phyloP scores from a whole-genome alignment of 2,329 filamentous ascomycete genomes.

The Colletotrichum abscissum region DNA sequence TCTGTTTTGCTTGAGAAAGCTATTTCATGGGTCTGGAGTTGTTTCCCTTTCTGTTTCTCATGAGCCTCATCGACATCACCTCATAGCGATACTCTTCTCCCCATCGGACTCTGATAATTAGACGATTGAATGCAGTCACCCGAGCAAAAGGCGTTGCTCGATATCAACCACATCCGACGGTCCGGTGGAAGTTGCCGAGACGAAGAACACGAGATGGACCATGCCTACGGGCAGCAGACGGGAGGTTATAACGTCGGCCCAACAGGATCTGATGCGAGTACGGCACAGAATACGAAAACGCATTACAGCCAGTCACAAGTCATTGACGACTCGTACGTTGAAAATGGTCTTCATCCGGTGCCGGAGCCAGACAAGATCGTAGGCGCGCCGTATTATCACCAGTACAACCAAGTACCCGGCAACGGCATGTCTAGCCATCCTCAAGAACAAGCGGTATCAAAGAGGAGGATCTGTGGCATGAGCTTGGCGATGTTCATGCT shows the following conservation, averaged over 20 bases:
- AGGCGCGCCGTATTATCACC: neutral
- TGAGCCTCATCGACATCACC: neutral
- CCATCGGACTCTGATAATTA: too few species aligned
- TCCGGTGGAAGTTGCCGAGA: neutral
- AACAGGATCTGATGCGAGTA: neutral
- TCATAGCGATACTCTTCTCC: too few species aligned
- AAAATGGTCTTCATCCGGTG: constrained; percentile 22
- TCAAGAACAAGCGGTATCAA: neutral
- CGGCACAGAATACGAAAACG: neutral
- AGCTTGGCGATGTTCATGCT: neutral
- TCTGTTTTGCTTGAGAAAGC: neutral
- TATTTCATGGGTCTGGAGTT: neutral
- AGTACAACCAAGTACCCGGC: neutral
- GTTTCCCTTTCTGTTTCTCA: too few species aligned
- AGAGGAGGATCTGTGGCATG: constrained; percentile 18
- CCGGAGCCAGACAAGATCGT: constrained; percentile 13
- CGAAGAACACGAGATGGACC: neutral
- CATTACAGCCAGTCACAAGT: neutral
- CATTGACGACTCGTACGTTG: neutral
- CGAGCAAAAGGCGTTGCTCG: neutral
- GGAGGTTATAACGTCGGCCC: neutral
- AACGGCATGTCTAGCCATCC: neutral
- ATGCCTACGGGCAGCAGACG: neutral
- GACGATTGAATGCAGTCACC: neutral
- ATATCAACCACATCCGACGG: neutral